Evolutionary conservation across 2,329 filamentous ascomycete species (phyloP), one percentile per base, ranked within the genome.

Genomic region (Pseudonectria foliicola): DNA sequence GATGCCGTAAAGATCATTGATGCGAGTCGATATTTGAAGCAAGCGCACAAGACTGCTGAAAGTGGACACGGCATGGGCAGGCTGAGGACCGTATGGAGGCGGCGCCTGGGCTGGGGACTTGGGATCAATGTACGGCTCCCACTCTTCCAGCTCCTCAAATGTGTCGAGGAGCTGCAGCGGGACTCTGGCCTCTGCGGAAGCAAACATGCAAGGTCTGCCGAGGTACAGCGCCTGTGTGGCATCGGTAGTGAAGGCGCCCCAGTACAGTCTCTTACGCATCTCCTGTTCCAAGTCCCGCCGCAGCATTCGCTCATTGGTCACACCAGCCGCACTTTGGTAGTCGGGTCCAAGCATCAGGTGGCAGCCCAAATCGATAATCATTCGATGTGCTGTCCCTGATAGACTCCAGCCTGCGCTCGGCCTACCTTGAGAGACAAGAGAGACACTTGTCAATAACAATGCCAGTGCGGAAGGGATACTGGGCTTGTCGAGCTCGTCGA

Each of bases 391-490:
- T 3, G 51, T 61, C 10, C 59, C 60, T 7, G 51, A 61, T 10
- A 60, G 31, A 38, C 45, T 54, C 60, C 60, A 62, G 1, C 53
- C 57, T 14, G 58, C 59, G 29, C 55, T 61, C 2, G 49, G 48
- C n/a, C 48, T 50, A 2, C 57, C 59, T 12, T 60, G 52, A 3
- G 55, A 53, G 7, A 60, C 52, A 3, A 60, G 45, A 2, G 52
- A 51, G 8, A 57, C 52, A 13, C 57, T 55, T 11, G 49, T 54
- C 8, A 59, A 42, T 4, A 65, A 42, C 0, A 65, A 40, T 0
- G 54, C 62, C 11, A 56, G 52, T 0, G 60, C 52, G 0, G 62
- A 62, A 4, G 62, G 57, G 25, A 66, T 63, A 28, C 55, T 62
- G 10, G 54, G 49, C 36, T 57, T 45, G 45, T 53, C 47, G 25